These are phyloP conservation scores for Rostrohypoxylon terebratum DNA, from an alignment of 495 filamentous ascomycete species.

Conservation along the genomic window DNA sequence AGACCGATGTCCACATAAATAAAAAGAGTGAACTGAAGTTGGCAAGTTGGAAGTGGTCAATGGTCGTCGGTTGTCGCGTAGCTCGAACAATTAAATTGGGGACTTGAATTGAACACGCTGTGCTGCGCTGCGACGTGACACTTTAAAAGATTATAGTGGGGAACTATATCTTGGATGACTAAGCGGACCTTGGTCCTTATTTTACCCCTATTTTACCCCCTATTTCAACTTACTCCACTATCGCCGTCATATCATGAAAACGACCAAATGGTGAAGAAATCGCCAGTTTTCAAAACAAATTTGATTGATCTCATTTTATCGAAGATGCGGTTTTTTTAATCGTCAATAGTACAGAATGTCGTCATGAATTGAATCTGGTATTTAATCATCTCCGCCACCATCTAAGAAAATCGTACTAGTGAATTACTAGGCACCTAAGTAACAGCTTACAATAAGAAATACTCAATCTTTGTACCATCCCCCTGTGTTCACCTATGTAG, in stretches of 20 bases:
- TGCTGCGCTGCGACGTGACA: constrained; percentile 32
- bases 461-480: background rate
- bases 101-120: constrained; percentile 46
- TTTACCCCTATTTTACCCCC: constrained; percentile 24
- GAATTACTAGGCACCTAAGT: too few species aligned
- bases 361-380: too few species aligned
- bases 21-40: constrained; percentile 48
- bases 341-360: too few species aligned
- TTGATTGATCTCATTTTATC: background rate
- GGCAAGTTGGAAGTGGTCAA: constrained; percentile 29
- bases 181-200: constrained; percentile 26
- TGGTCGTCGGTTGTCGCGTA: constrained; percentile 38
- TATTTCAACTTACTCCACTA: background rate
- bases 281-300: background rate
- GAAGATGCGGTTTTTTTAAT: too few species aligned
- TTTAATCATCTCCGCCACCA: background rate
- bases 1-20: constrained; percentile 25
- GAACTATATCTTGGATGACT: constrained; percentile 15
- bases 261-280: background rate
- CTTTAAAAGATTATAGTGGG: constrained; percentile 3
- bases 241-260: background rate
- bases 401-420: background rate
- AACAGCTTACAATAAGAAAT: too few species aligned
- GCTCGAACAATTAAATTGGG: constrained; percentile 36
- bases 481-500: too few species aligned